phyloP scores from a whole-genome alignment of 2,329 filamentous ascomycete genomes.

The Chaetomium sp. region DNA sequence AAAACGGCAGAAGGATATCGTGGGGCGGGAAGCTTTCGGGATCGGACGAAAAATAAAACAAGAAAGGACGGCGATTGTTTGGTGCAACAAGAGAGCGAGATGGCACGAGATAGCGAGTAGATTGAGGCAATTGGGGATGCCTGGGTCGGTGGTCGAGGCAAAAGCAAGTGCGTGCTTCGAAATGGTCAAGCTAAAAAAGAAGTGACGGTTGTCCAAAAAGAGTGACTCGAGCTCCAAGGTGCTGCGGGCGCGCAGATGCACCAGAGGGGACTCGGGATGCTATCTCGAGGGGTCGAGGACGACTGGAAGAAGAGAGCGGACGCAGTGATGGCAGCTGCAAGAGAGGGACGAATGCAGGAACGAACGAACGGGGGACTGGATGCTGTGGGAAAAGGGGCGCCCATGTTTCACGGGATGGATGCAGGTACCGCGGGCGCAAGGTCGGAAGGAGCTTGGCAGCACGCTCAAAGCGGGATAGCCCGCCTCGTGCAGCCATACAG shows the following conservation, averaged over 20 bases:
- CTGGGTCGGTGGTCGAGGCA: neutral
- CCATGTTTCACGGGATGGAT: neutral
- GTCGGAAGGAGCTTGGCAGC: conserved; percentile 5
- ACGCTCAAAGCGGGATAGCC: conserved; percentile 17
- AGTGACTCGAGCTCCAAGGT: conserved; percentile 11
- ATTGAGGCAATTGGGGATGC: neutral
- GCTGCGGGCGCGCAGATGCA: neutral
- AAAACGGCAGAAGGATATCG: neutral
- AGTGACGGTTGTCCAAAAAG: conserved; percentile 12
- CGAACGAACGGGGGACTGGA: neutral
- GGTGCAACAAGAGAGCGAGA: neutral
- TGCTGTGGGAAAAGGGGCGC: conserved; percentile 14
- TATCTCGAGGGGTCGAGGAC: conserved; percentile 9
- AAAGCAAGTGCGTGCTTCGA: neutral
- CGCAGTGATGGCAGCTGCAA: neutral
- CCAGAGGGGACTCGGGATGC: neutral
- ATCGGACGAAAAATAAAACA: neutral
- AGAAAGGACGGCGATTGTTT: neutral
- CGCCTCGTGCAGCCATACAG: conserved; percentile 16
- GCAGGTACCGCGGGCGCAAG: conserved; percentile 9
- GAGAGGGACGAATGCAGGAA: conserved; percentile 4
- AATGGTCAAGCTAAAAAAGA: neutral
- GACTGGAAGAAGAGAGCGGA: conserved; percentile 5
- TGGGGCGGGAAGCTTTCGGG: neutral
- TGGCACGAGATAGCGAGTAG: neutral